Base-by-base conservation (phyloP, 2,329 filamentous ascomycete genomes). In the Lithohypha guttulata region DNA sequence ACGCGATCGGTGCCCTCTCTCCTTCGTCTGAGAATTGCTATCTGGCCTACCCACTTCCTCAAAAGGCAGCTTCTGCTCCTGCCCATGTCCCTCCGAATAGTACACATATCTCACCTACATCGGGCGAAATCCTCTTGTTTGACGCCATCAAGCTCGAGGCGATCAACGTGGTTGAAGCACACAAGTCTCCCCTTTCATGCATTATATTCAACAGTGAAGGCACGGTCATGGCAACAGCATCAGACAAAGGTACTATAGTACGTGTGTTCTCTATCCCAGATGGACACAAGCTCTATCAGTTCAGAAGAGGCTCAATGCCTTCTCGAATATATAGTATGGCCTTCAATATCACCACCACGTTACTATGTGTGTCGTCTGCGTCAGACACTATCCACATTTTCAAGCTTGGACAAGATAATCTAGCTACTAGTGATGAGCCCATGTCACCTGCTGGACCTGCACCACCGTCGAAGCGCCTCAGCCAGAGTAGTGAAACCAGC, bases 291-390 rank as follows among this genome's bases (percentile, higher is more conserved):
- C 71, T 98, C 13, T 96, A 87, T 59, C 89, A 98, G 58, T 98
- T 98, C 63, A 77, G 91, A 43, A 78, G 91, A 48, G 91, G 91
- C 29, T 95, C 89, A 2, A 95, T 95, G 61, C 91, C 91, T 0
- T 87, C 87, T 2, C 81, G 84, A 27, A 98, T 98, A 51, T 95
- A 87, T 64, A 93, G 86, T 73, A 95, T 98, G 86, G 93, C 87
- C 1, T 98, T 98, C 65, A 98, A 98, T 60, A 79, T 86, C 34
- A 86, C 83, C 43, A 93, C 87, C 2, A 94, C 87, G 1, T 69
- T 98, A 8, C 74, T 98, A 23, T 95, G 87, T 55, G 87, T 98
- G 27, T 96, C 91, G 4, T 96, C 89, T 2, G 87, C 86, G 1
- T 93, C 87, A 1, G 91, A 98, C 55, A 98, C 91, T 0, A 81